A percentile compares a stretch with the other conserved stretches of the same genome.
These are phyloP conservation scores for Aspergillus saccharolyticus DNA, from an alignment of 495 filamentous ascomycete genomes.

Conservation along the genomic window DNA sequence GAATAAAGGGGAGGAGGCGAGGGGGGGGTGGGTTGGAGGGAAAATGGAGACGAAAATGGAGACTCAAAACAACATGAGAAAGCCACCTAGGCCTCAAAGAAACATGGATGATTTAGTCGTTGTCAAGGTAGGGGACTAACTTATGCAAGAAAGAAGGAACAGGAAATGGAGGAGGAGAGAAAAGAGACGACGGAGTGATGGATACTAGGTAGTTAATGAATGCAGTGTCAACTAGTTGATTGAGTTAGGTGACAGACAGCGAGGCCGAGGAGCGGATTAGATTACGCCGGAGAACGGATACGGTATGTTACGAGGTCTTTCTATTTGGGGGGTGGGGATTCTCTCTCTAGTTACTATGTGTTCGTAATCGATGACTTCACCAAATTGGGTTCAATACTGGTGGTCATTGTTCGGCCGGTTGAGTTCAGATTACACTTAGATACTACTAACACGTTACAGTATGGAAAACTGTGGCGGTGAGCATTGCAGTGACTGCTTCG, in stretches of 20 bases:
- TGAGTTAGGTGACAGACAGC: not conserved
- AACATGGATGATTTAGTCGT: not conserved
- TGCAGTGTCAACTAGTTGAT: too few relatives aligned
- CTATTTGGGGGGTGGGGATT: too few relatives aligned
- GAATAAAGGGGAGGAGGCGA: constrained; percentile 8
- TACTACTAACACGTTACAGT: not conserved
- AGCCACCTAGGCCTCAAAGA: too few relatives aligned
- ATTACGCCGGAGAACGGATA: not conserved
- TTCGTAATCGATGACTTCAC: not conserved
- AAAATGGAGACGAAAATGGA: constrained; percentile 11
- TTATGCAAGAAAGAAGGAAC: not conserved
- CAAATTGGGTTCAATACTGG: not conserved
- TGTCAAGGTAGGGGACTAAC: not conserved
- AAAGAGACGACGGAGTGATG: not conserved
- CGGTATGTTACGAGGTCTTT: not conserved
- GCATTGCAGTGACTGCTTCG: too few relatives aligned
- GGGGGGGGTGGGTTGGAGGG: too few relatives aligned
- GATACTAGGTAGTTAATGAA: not conserved
- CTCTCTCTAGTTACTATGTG: too few relatives aligned
- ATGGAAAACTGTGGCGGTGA: not conserved
- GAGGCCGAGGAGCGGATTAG: not conserved
- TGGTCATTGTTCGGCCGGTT: not conserved
- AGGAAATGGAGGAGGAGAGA: not conserved
- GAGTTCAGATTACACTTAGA: not conserved
- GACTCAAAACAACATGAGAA: not conserved